Percentiles rank a stretch among this genome's conserved stretches.
Evolutionary conservation across 345 rosid species (phyloP).

Genomic region (Moricandia moricandioides): DNA sequence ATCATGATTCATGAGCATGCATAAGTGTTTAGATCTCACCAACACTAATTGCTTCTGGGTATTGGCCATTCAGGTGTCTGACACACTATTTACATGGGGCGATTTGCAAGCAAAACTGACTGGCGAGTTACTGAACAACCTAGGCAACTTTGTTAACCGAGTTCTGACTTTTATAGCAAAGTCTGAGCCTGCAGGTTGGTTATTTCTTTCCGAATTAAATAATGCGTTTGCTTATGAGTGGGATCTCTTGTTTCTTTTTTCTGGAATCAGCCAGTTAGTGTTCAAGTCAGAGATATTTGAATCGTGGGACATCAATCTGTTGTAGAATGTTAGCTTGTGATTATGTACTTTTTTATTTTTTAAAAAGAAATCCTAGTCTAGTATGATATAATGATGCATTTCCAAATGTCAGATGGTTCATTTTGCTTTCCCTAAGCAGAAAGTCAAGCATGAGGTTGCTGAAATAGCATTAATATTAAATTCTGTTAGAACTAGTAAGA

Average conservation of each 20-base stretch:
- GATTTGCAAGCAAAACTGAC: conserved; percentile 42
- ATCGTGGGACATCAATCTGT: background rate
- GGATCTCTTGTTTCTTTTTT: background rate
- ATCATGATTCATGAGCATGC: background rate
- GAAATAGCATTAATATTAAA: background rate
- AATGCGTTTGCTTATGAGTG: background rate
- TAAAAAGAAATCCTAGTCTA: background rate
- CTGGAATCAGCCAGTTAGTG: background rate
- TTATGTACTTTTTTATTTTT: too few species aligned
- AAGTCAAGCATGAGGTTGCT: background rate
- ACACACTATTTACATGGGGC: conserved; percentile 60
- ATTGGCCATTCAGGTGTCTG: conserved; percentile 43
- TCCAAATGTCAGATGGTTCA: background rate
- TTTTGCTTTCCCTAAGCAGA: background rate
- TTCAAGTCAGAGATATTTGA: background rate
- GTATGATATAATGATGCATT: background rate
- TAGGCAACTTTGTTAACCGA: conserved; percentile 16
- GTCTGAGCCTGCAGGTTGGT: conserved; percentile 16
- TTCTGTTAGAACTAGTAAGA: background rate
- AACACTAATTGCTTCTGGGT: background rate
- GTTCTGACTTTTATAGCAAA: conserved; percentile 65
- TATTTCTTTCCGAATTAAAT: background rate
- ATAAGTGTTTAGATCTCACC: conserved; percentile 6
- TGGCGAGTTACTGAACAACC: too few species aligned
- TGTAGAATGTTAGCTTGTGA: background rate